A percentile compares a stretch with the other conserved stretches of the same genome.
Conservation (phyloP, 352 stramenopile species). For the Stramenopiles sp. region DNA sequence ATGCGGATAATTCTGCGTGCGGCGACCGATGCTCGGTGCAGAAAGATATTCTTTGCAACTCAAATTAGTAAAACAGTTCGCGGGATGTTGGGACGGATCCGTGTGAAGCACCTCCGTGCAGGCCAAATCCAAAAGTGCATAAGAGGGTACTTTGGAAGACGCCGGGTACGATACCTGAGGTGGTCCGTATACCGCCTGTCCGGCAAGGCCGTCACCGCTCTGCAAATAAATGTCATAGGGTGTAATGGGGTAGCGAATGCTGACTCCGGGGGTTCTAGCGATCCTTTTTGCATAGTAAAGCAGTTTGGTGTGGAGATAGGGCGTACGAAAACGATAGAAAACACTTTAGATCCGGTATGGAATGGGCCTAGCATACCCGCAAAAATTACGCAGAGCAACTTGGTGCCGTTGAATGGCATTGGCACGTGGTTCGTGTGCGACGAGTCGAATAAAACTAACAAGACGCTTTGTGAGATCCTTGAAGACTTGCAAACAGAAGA, state of each 20-base stretch:
- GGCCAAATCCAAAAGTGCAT: background rate
- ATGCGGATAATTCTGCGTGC: too few species aligned
- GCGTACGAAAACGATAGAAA: constrained; percentile 3
- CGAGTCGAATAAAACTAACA: too few species aligned
- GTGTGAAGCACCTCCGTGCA: background rate
- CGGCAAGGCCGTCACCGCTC: background rate
- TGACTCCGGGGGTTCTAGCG: background rate
- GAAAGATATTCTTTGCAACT: background rate
- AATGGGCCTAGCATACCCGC: background rate
- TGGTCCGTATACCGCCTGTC: background rate
- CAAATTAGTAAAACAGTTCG: background rate
- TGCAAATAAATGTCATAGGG: background rate
- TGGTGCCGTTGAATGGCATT: background rate
- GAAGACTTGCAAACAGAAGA: too few species aligned
- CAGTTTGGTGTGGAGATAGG: background rate
- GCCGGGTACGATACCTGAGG: background rate
- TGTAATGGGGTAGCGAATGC: background rate
- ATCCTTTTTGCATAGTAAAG: background rate
- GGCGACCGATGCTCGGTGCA: background rate
- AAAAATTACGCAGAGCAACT: background rate
- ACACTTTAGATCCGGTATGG: background rate
- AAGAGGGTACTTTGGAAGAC: background rate
- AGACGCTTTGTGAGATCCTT: too few species aligned
- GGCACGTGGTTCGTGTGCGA: background rate
- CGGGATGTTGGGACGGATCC: background rate